Evolutionary conservation across 2,329 filamentous ascomycete genomes (phyloP), one percentile per base, ranked within the genome.

Genomic region (Alternaria brassicae): DNA sequence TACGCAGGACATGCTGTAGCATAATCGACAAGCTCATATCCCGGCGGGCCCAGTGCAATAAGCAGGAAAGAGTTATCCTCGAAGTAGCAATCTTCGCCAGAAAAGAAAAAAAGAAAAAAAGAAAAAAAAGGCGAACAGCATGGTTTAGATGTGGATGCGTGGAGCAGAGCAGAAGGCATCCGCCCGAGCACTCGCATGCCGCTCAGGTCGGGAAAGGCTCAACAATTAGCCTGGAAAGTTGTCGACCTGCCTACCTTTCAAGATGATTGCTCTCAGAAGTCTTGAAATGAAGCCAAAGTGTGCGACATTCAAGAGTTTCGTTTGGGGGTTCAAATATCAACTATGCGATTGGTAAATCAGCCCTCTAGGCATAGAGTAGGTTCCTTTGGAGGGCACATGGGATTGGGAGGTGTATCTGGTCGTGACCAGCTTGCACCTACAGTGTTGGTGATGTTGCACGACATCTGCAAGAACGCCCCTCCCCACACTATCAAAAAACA

Each of bases 121-220:
- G n/a, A n/a, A n/a, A 37, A 6, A 17, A 37, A 37, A 6, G n/a
- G 34, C n/a, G 8, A 37, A 6, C 19, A n/a, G 34, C n/a, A 37
- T 10, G 0, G 8, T 37, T n/a, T 9, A 17, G 34, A 4, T 17
- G 7, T 37, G 34, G n/a, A 17, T 19, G 8, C n/a, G 34, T 13
- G 19, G 9, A 9, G 34, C 9, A 13, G 1, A 37, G 34, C n/a
- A 19, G 34, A 19, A 9, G n/a, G 34, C n/a, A n/a, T 37, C 7
- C n/a, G 34, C 34, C 7, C 7, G 3, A 17, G 9, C n/a, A 9
- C 34, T 9, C 0, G 7, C n/a, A 37, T 17, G 34, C 34, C n/a
- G n/a, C 34, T 37, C n/a, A 9, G n/a, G 0, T 17, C 1, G 12
- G n/a, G 7, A 0, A 0, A 37, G 7, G n/a, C 0, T 0, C 6